Conservation (phyloP, 768 basidiomycete genomes). For the Glaciozyma martinii region DNA sequence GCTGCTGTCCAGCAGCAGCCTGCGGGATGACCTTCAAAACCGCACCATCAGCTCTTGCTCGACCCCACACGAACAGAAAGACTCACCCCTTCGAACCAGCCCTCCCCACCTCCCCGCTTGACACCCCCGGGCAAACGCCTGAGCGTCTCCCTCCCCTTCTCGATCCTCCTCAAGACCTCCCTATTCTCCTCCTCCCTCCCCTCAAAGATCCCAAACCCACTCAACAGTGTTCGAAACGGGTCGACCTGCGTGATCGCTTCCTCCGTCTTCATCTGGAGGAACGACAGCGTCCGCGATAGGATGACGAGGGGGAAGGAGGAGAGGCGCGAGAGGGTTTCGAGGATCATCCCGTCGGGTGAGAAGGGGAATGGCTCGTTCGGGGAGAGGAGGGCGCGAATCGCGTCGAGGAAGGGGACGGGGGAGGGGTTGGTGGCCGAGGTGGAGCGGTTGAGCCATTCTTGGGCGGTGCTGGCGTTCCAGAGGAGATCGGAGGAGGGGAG, state of each 20-base stretch:
- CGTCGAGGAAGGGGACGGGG: conserved; percentile 13
- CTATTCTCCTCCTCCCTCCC: conserved; percentile 22
- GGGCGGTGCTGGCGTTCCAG: conserved; percentile 12
- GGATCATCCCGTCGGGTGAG: conserved; percentile 7
- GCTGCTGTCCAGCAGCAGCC: too few relatives aligned
- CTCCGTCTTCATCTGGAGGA: conserved; percentile 26
- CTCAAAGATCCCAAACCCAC: conserved; percentile 15
- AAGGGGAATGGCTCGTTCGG: conserved; percentile 2
- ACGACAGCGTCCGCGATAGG: conserved; percentile 15
- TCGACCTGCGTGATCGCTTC: conserved; percentile 23
- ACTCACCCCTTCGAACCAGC: conserved; percentile 23
- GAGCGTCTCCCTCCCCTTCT: conserved; percentile 10
- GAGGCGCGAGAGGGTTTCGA: conserved; percentile 15
- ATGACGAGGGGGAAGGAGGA: conserved; percentile 26
- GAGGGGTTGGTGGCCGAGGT: background rate
- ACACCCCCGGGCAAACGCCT: conserved; percentile 16
- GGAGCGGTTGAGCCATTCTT: conserved; percentile 9
- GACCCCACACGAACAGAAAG: background rate
- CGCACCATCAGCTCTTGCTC: too few relatives aligned
- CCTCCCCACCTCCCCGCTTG: conserved; percentile 22
- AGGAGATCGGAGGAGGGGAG: conserved; percentile 16
- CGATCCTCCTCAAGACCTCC: conserved; percentile 19
- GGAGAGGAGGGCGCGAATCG: conserved; percentile 16
- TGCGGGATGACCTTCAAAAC: too few relatives aligned
- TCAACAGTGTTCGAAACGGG: conserved; percentile 19